Evolutionary conservation across 371 early-diverging fungal species (phyloP), one percentile per base, ranked within the genome.

Genomic region (Mortierella sp.): DNA sequence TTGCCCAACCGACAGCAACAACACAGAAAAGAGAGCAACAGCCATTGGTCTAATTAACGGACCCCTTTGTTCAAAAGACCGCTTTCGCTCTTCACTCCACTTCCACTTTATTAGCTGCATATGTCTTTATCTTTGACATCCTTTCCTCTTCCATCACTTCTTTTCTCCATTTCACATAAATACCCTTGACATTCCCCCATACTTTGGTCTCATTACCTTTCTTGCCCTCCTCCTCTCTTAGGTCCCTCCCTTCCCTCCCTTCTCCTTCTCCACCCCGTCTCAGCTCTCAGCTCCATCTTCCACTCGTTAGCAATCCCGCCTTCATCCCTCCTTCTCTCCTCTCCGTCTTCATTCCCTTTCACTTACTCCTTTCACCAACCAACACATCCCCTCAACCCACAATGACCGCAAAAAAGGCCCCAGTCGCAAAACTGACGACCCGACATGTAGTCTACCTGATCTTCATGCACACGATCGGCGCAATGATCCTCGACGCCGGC

Each of bases 391-490:
- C 65, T 48, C n/a, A 4, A 50, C 19, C 52, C 16, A 50, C 29
- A 44, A 82, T 82, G 82, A 50, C 72, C 4, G 65, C 55, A 14
- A 71, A 47, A 5, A 77, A 77, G 29, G 37, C 64, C 34, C 69
- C 82, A 14, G 78, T 78, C 34, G 29, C 48, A 0, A 73, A 66
- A 34, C 48, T 82, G 34, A 82, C 77, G 19, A 82, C 78, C 13
- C 67, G 78, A 14, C 85, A 85, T 53, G 52, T 85, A 39, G 40
- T 85, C 67, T 85, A 79, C 50, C 67, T 85, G 19, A 52, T 79
- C 61, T 13, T 79, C 26, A 85, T 85, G 85, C 85, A 85, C 58
- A 47, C 52, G 45, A 70, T 85, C 41, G 85, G 85, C 11, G 73
- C 85, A 65, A 77, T 76, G 77, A 67, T 76, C 64, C 71, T 85